A percentile compares a stretch with the other conserved stretches of the same genome.
Conservation (phyloP, 1,139 yeast genomes). For the Maudiozyma humilis region DNA sequence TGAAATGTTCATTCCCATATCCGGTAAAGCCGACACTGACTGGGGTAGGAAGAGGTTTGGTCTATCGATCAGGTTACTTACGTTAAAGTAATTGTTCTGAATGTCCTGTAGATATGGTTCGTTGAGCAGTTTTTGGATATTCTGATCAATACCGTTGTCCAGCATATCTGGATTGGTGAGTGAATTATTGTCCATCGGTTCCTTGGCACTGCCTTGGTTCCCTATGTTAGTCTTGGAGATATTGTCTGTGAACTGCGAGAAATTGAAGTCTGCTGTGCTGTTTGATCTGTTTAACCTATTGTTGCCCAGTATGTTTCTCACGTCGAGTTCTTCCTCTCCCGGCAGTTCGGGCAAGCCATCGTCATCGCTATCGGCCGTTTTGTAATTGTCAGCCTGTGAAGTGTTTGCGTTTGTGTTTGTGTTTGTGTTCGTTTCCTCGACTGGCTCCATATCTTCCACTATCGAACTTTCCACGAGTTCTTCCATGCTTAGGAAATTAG, state of each 20-base stretch:
- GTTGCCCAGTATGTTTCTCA: constrained; percentile 4
- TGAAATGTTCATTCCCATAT: constrained; percentile 10
- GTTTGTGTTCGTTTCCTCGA: constrained; percentile 7
- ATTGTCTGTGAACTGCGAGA: constrained; percentile 1
- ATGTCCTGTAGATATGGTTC: constrained; percentile 6
- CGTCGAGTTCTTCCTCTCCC: background rate
- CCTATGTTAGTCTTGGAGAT: constrained; percentile 1
- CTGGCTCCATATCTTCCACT: constrained; percentile 38
- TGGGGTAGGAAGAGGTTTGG: constrained; percentile 17
- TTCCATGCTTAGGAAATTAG: constrained; percentile 53
- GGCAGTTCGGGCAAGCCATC: constrained; percentile 12
- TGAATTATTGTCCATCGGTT: constrained; percentile 1
- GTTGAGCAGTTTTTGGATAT: constrained; percentile 10
- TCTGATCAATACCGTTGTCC: constrained; percentile 6
- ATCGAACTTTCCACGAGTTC: constrained; percentile 58
- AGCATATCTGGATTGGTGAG: constrained; percentile 3
- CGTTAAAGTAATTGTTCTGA: constrained; percentile 13
- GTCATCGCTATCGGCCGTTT: constrained; percentile 11
- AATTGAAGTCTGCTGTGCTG: constrained; percentile 2
- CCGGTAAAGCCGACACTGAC: constrained; percentile 14
- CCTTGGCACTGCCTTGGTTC: background rate
- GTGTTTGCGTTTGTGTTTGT: constrained; percentile 7
- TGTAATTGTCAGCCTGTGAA: background rate
- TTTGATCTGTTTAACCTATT: constrained; percentile 1
- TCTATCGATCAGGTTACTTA: constrained; percentile 21